Percentiles rank a stretch among this genome's conserved stretches.
phyloP scores from a whole-genome alignment of 1,139 yeast genomes.

The Kurtzmaniella quercitrusa region DNA sequence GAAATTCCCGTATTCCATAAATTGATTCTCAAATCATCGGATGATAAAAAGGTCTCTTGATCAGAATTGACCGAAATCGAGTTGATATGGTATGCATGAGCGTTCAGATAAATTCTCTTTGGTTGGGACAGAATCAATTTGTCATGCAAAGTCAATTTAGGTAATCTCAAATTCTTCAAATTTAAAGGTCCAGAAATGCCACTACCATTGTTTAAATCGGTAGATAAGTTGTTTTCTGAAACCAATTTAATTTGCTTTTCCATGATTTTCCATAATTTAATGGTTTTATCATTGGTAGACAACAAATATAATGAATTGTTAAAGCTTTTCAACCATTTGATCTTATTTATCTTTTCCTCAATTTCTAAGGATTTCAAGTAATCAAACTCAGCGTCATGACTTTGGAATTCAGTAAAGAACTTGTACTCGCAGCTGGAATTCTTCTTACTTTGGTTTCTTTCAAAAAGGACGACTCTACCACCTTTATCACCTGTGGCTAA shows the following conservation, averaged over 20 bases:
- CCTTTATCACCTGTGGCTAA: slow-evolving; percentile 99
- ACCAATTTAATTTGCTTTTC: slow-evolving; percentile 92
- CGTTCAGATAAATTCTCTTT: slow-evolving; percentile 85
- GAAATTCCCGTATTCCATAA: slow-evolving; percentile 94
- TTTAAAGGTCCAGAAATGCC: slow-evolving; percentile 8
- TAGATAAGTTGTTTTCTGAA: slow-evolving; percentile 68
- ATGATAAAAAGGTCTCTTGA: slow-evolving; percentile 89
- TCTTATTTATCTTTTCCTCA: slow-evolving; percentile 96
- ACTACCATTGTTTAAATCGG: slow-evolving; percentile 6
- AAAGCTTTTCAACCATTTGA: slow-evolving; percentile 90
- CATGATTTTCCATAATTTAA: slow-evolving; percentile 93
- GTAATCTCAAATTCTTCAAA: slow-evolving; percentile 57
- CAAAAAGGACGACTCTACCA: slow-evolving; percentile 94
- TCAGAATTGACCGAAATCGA: slow-evolving; percentile 93
- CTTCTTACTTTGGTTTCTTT: slow-evolving; percentile 74
- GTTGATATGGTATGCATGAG: slow-evolving; percentile 97
- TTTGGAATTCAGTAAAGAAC: slow-evolving; percentile 94
- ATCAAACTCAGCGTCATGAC: slow-evolving; percentile 98
- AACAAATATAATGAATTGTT: slow-evolving; percentile 85
- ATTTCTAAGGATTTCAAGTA: slow-evolving; percentile 93
- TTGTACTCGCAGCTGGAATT: slow-evolving; percentile 79
- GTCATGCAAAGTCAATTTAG: slow-evolving; percentile 87
- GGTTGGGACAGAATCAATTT: slow-evolving; percentile 95
- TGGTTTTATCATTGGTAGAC: slow-evolving; percentile 94
- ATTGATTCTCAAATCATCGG: slow-evolving; percentile 94